Evolutionary conservation across 768 basidiomycete genomes (phyloP), one percentile per base, ranked within the genome.

Genomic region (Leccinum rimulosum): DNA sequence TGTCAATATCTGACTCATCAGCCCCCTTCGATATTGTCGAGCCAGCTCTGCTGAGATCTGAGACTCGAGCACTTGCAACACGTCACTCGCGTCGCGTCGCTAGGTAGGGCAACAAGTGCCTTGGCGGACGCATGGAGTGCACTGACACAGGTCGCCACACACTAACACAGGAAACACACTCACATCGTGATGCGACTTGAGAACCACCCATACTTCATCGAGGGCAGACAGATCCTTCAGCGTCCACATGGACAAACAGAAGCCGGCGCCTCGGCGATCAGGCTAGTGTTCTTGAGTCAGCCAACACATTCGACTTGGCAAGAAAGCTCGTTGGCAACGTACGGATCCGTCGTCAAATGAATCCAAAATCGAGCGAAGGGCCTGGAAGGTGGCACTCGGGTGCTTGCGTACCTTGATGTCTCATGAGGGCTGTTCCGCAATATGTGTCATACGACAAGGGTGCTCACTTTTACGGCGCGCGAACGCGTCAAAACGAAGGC

Each of bases 181-280:
- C 60, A 87, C 86, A 76, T 87, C 84, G 66, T 82, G 80, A 62
- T 88, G 87, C 0, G 80, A 79, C 60, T 70, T 70, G 71, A 86
- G 86, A 9, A 87, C 80, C 1, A 80, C 79, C 83, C 82, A 87
- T 11, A 83, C 73, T 14, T 75, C 74, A 50, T 79, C 75, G 52
- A 62, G 64, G 4, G 68, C 50, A 51, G 66, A 60, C 5, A 75
- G 71, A 22, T 81, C 76, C 47, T 73, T 73, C 28, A 79, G 53
- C 7, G 76, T 70, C 85, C 85, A 87, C 68, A 86, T 67, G 4
- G 82, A 77, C 28, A 73, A 67, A 17, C 82, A 80, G 0, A 62
- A 56, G 6, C 48, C 57, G 22, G 54, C 43, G 38, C 48, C n/a
- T 2, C 38, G 27, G 36, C n/a, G 55, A 43, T 63, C 61, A 22